Evolutionary conservation across 2,329 filamentous ascomycete genomes (phyloP).

Genomic region (Penicillium sp.): DNA sequence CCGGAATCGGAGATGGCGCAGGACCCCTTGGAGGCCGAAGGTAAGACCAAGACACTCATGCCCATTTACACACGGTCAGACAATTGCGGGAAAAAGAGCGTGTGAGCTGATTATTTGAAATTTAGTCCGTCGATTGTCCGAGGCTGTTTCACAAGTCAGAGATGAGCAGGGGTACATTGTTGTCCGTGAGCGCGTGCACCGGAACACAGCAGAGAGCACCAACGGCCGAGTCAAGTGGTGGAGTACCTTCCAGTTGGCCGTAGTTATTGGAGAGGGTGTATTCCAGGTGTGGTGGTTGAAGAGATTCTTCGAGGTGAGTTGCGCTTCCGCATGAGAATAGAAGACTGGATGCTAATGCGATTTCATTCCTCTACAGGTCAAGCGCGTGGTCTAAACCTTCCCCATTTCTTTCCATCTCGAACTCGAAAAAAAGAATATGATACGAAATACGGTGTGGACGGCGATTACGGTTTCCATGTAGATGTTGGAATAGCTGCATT

Average conservation of each 20-base stretch:
- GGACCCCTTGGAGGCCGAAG: slow-evolving; percentile 88
- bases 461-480: slow-evolving; percentile 9
- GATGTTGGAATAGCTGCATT: slow-evolving; percentile 6
- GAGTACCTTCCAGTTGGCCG: slow-evolving; percentile 92
- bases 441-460: slow-evolving; percentile 7
- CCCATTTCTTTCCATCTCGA: not conserved
- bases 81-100: not conserved
- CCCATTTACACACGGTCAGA: not conserved
- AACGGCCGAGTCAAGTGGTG: slow-evolving; percentile 99
- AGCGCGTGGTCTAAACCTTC: slow-evolving; percentile 45
- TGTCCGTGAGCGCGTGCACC: slow-evolving; percentile 88
- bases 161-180: slow-evolving; percentile 98
- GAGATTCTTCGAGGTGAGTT: slow-evolving; percentile 84
- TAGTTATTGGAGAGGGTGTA: slow-evolving; percentile 85
- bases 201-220: slow-evolving; percentile 98
- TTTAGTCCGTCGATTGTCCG: slow-evolving; percentile 76
- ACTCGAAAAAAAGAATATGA: slow-evolving; percentile 12
- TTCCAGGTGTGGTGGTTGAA: slow-evolving; percentile 99
- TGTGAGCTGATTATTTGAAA: slow-evolving; percentile 2
- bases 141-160: slow-evolving; percentile 87
- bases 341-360: slow-evolving; percentile 3
- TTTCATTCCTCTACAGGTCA: slow-evolving; percentile 36
- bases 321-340: not conserved
- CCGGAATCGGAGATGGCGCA: slow-evolving; percentile 79
- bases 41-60: slow-evolving; percentile 50